These are phyloP conservation scores for Aureobasidium subglaciale DNA, from an alignment of 2,329 filamentous ascomycete species.

Conservation along the genomic window DNA sequence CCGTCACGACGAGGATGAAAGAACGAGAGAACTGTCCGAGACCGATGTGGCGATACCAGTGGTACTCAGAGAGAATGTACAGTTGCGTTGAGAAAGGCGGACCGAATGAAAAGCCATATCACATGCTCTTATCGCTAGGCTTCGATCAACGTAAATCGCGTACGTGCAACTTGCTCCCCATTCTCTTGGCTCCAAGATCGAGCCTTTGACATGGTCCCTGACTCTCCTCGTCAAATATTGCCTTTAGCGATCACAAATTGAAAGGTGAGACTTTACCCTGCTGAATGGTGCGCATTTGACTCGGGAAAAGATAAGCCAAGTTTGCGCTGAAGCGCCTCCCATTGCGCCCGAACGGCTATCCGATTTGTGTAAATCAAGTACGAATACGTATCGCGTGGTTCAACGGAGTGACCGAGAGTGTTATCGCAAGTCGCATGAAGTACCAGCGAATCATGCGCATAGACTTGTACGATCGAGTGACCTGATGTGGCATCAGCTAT, in stretches of 20 bases:
- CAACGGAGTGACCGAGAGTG: not conserved
- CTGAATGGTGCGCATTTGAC: not conserved
- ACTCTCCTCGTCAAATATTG: constrained; percentile 1
- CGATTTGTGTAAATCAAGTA: not conserved
- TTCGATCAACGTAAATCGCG: not conserved
- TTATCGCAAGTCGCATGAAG: not conserved
- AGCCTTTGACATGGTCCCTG: not conserved
- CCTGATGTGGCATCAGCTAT: too few relatives aligned
- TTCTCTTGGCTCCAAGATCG: not conserved
- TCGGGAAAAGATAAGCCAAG: not conserved
- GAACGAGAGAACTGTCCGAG: too few relatives aligned
- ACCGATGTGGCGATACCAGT: not conserved
- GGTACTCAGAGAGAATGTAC: not conserved
- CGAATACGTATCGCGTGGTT: not conserved
- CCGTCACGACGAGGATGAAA: not conserved
- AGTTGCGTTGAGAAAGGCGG: not conserved
- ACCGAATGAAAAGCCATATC: not conserved
- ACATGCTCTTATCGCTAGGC: not conserved
- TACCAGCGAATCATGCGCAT: not conserved
- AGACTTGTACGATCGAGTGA: not conserved
- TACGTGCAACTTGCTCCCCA: not conserved
- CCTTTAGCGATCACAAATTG: not conserved
- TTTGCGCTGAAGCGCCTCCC: not conserved
- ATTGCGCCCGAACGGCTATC: not conserved
- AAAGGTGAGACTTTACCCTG: not conserved